phyloP scores from a whole-genome alignment of 2,329 filamentous ascomycete genomes.

The Cercospora sesami region DNA sequence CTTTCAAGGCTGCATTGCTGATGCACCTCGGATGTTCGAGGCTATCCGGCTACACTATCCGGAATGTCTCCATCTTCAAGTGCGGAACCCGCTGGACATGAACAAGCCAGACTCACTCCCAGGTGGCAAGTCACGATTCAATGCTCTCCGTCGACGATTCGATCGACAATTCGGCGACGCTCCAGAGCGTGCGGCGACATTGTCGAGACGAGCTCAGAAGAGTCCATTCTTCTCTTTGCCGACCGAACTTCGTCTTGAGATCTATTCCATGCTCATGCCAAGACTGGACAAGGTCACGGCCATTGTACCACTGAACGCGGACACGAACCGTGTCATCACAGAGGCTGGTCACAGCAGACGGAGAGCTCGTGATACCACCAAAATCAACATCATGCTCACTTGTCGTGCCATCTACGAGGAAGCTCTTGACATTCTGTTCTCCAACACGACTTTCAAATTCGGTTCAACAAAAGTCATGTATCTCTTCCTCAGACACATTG shows the following conservation, averaged over 20 bases:
- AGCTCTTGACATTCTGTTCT: constrained; percentile 50
- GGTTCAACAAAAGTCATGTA: constrained; percentile 49
- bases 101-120: not conserved
- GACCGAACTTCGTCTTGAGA: constrained; percentile 61
- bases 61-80: constrained; percentile 29
- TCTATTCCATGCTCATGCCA: constrained; percentile 49
- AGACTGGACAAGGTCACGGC: constrained; percentile 26
- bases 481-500: constrained; percentile 41
- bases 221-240: constrained; percentile 52
- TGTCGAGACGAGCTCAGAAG: constrained; percentile 11
- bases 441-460: constrained; percentile 48
- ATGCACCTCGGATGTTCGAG: constrained; percentile 1
- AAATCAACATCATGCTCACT: constrained; percentile 45
- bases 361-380: constrained; percentile 42
- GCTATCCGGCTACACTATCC: constrained; percentile 29
- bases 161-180: constrained; percentile 12
- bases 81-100: constrained; percentile 33
- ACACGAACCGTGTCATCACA: constrained; percentile 34
- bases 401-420: constrained; percentile 47
- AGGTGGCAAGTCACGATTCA: constrained; percentile 19
- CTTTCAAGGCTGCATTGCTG: constrained; percentile 24
- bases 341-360: constrained; percentile 27
- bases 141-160: constrained; percentile 20
- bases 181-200: not conserved
- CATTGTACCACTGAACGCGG: constrained; percentile 31